These are phyloP conservation scores for Podospora comata DNA, from an alignment of 495 filamentous ascomycete genomes.

Conservation along the genomic window DNA sequence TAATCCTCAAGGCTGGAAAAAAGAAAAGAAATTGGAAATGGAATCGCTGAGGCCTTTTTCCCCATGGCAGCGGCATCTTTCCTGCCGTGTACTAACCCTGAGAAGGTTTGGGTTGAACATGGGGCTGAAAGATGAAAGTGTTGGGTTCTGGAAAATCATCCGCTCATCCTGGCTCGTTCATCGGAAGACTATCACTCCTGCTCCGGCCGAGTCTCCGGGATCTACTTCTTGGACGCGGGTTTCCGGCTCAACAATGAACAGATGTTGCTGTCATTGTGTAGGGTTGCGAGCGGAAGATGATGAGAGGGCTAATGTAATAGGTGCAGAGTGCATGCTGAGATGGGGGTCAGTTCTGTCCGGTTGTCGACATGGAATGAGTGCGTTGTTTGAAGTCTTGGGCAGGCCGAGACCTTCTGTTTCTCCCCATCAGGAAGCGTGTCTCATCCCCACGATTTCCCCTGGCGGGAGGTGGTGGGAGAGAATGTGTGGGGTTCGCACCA, in stretches of 20 bases:
- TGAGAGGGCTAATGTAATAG: neutral
- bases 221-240: neutral
- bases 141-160: neutral
- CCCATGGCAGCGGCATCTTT: neutral
- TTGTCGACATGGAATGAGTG: neutral
- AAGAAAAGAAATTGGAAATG: neutral
- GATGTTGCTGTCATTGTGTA: neutral
- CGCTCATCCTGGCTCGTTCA: neutral
- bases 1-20: neutral
- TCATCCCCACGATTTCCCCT: neutral
- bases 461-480: neutral
- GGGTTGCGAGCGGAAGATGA: neutral
- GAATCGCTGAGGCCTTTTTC: neutral
- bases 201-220: neutral
- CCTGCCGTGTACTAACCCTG: neutral
- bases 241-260: neutral
- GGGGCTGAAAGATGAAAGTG: neutral
- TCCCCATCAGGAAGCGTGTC: neutral
- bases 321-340: neutral
- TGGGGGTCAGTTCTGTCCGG: neutral
- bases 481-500: neutral
- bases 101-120: neutral
- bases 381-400: neutral
- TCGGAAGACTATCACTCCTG: neutral
- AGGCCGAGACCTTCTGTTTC: neutral